A percentile compares a stretch with the other conserved stretches of the same genome.
phyloP scores from a whole-genome alignment of 768 basidiomycete species.

The Baorangia bicolor region DNA sequence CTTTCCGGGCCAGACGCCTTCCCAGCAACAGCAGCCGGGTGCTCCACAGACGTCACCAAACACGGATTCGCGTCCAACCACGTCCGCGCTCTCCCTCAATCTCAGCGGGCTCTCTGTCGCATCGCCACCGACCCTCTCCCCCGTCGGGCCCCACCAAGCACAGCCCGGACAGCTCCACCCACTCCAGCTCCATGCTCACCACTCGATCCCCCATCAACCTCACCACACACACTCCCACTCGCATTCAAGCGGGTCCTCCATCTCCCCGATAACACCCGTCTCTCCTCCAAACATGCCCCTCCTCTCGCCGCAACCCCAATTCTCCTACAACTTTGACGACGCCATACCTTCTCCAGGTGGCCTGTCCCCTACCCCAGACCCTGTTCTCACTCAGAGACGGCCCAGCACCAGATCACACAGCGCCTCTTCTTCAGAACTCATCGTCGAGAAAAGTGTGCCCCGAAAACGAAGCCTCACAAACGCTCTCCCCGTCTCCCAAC shows the following conservation, averaged over 20 bases:
- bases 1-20: slow-evolving; percentile 17
- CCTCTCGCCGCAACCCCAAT: slow-evolving; percentile 42
- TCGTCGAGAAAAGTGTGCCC: slow-evolving; percentile 52
- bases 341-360: slow-evolving; percentile 24
- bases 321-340: slow-evolving; percentile 53
- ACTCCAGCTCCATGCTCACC: slow-evolving; percentile 54
- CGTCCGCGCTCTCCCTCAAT: slow-evolving; percentile 61
- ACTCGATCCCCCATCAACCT: slow-evolving; percentile 34
- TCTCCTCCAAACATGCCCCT: slow-evolving; percentile 46
- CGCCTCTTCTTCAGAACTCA: slow-evolving; percentile 46
- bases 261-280: slow-evolving; percentile 60
- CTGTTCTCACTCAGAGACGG: slow-evolving; percentile 32
- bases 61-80: slow-evolving; percentile 21
- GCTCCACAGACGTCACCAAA: slow-evolving; percentile 14
- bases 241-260: slow-evolving; percentile 26
- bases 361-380: slow-evolving; percentile 31
- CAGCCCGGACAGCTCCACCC: slow-evolving; percentile 52
- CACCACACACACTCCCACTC: slow-evolving; percentile 24
- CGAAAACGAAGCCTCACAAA: slow-evolving; percentile 66
- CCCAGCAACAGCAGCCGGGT: slow-evolving; percentile 15
- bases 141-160: slow-evolving; percentile 49
- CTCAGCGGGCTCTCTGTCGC: slow-evolving; percentile 64
- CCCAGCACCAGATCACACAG: slow-evolving; percentile 40
- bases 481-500: slow-evolving; percentile 36
- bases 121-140: slow-evolving; percentile 65